Evolutionary conservation across 345 rosid species (phyloP), one percentile per base, ranked within the genome.

Genomic region (Pistacia integerrima): DNA sequence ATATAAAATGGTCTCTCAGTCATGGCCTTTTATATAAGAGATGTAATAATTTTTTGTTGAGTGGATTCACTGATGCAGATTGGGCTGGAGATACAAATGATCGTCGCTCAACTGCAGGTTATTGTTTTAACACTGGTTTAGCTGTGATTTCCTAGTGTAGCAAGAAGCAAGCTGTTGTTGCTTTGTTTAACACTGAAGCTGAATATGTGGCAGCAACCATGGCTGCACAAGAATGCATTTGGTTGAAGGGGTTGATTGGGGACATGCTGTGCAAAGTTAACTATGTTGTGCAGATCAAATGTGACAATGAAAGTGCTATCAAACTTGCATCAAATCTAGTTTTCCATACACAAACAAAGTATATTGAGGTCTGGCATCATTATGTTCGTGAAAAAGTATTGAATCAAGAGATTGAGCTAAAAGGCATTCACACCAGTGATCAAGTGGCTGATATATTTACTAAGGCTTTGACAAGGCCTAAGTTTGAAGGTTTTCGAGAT

Each of bases 181-280:
- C 67, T n/a, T 62, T 69, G 10, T 75, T 65, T 0, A 58, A 22
- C 13, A 61, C 49, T 30, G 22, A 69, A 18, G 69, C 49, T 0
- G 36, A 69, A 59, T 80, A 70, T 10, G n/a, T 33, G 2, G 73
- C 48, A 46, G 33, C 35, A 2, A 57, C 46, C 1, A 57, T 70
- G 67, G 56, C 73, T 7, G 7, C 67, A 4, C 38, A 69, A 17
- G 67, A 70, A 28, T 71, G 52, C 5, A 41, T 75, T 9, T 80
- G 76, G 82, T 18, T 70, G 20, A 70, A 80, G 36, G 2, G 55
- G 0, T 51, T 80, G n/a, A 46, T 70, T 30, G 33, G 28, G 44
- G 56, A 74, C 22, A 68, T 79, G 4, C 11, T 72, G 10, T 3
- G 11, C 5, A 52, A 70, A 38, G 3, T 48, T 36, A 33, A 64